Base-by-base conservation (phyloP, 768 basidiomycete genomes). In the Cantharellus anzutake region DNA sequence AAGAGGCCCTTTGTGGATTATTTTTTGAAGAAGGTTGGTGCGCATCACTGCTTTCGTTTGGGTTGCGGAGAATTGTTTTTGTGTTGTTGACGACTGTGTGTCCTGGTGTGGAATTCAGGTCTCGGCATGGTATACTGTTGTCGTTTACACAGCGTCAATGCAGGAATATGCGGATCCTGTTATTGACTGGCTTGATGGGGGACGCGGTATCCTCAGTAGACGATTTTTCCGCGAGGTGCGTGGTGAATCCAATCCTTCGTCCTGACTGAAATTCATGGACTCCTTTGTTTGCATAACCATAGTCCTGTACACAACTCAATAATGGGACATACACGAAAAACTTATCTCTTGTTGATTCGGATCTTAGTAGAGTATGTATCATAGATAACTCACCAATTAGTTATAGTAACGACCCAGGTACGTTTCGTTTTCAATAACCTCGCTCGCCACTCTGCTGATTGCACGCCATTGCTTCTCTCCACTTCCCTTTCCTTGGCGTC, bases 141-240 rank as follows among this genome's bases (percentile, higher is more conserved):
- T 99, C 58, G 91, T 99, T 63, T 99, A 94, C 72, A 99, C 96
- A 40, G 96, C 96, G 4, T 97, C 94, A 4, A 90, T 99, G 88
- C 86, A 92, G 67, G 96, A 99, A 71, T 99, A 99, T 70, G 96
- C 96, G 62, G 96, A 99, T 74, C 96, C 96, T 0, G 93, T 99
- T 38, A 99, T 99, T 65, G 96, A 99, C 72, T 99, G 96, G 96
- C 74, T 99, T 59, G 96, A 99, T 68, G 90, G 84, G 59, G 90
- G 92, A 2, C 80, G 90, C 51, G 93, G 92, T 16, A 87, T 98
- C 60, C 79, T 99, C 41, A 80, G 77, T 2, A 84, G 86, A 63
- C 81, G 92, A 41, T 75, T 96, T 63, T 99, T 98, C 72, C 81
- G 96, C 63, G 91, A 96, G 75, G 87, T 86, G 59, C 60, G 86